Base-by-base conservation (phyloP, 345 rosid genomes). In the Leavenworthia alabamica region DNA sequence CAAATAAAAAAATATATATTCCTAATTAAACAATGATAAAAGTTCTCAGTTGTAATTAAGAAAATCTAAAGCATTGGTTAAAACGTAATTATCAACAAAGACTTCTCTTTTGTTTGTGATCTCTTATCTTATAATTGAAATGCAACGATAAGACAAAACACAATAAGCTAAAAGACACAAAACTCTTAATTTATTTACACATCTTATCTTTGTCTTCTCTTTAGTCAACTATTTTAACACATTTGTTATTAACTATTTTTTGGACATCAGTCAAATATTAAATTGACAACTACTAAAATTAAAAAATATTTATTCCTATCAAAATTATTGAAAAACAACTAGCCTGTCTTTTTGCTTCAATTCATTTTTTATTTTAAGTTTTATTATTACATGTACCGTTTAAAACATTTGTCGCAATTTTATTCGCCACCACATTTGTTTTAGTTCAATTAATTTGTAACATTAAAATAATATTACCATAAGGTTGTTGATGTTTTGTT, bases 121-220 rank as follows among this genome's bases (percentile, higher is more conserved):
- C 16, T 53, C 24, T 64, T 26, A 20, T 52, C 68, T 52, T 53
- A 42, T 42, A 22, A 15, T 32, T n/a, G 16, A 64, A 53, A 53
- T 26, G 42, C 19, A 28, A 64, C 24, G 16, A 63, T 39, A 29
- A 52, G 68, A 52, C 43, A 52, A 64, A 31, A 26, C 28, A 14
- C 28, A 41, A 29, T 42, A 29, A 52, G 42, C 46, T 39, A 19
- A 35, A 62, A 15, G n/a, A 11, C 11, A 33, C 44, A 62, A 26
- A 62, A 20, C 31, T 37, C 14, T 2, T 37, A 8, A 29, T 33
- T 16, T 51, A 23, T 29, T 5, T 39, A 9, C 6, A 36, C n/a
- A 19, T 54, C 41, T n/a, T n/a, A 37, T 62, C 40, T 50, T 27
- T 39, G 19, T 16, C 3, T 35, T 35, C n/a, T n/a, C n/a, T n/a